Evolutionary conservation across 225 moss, liverwort and hornwort species (phyloP).

Genomic region (Rhytidiadelphus loreus): DNA sequence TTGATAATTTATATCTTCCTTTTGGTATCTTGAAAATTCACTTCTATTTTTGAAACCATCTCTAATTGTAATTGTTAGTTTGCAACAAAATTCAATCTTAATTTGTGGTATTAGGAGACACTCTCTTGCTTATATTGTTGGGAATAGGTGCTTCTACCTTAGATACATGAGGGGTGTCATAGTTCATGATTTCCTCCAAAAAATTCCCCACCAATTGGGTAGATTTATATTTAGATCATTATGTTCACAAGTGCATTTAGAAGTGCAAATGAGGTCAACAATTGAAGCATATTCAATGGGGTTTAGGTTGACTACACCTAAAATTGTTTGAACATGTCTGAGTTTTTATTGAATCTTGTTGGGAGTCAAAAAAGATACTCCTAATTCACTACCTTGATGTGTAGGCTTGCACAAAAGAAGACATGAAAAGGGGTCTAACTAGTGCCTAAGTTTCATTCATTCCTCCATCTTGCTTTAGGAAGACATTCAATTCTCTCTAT

Average conservation of each 20-base stretch:
- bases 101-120: background rate
- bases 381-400: background rate
- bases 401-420: background rate
- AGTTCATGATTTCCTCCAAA: background rate
- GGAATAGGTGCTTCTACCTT: fast-evolving
- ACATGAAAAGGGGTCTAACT: background rate
- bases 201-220: no score
- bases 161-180: background rate
- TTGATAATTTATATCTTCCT: background rate
- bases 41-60: background rate
- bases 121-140: background rate
- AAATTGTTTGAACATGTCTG: background rate
- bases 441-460: background rate
- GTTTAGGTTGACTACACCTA: background rate
- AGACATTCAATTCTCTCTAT: background rate
- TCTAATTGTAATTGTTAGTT: background rate
- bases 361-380: background rate
- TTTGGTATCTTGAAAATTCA: background rate
- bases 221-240: background rate
- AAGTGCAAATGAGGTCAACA: fast-evolving
- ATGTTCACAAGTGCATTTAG: no score
- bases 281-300: fast-evolving
- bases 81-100: background rate
- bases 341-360: background rate
- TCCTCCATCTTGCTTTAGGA: fast-evolving